phyloP scores from a whole-genome alignment of 352 stramenopile genomes.

The Phytopythium helicoides region DNA sequence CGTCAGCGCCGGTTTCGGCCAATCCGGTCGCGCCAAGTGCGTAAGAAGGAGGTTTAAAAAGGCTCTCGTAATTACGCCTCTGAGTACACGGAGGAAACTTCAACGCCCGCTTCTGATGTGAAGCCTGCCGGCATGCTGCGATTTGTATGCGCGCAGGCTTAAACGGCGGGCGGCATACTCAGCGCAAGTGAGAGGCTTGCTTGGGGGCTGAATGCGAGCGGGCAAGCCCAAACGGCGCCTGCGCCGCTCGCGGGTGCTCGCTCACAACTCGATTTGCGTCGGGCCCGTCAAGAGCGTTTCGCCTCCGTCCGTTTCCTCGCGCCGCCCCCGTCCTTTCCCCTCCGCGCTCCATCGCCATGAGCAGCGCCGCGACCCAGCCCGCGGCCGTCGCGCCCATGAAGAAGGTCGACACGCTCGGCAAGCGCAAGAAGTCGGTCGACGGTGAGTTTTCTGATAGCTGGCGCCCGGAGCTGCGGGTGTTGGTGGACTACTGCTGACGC shows the following conservation, averaged over 20 bases:
- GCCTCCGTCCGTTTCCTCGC: not conserved
- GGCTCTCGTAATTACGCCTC: slow-evolving; percentile 1
- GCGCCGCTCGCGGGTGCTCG: not conserved
- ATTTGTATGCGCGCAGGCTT: not conserved
- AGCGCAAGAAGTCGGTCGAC: slow-evolving; percentile 88
- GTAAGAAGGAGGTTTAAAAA: slow-evolving; percentile 28
- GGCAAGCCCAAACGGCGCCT: slow-evolving; percentile 7
- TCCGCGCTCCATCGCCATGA: not conserved
- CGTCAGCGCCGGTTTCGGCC: slow-evolving; percentile 20
- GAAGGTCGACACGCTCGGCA: slow-evolving; percentile 82
- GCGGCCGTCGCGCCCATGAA: slow-evolving; percentile 47
- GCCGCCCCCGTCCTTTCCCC: not conserved
- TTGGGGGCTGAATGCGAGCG: slow-evolving; percentile 1
- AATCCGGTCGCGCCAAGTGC: slow-evolving; percentile 23
- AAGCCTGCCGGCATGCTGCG: not conserved
- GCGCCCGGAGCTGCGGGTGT: not conserved
- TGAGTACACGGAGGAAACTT: slow-evolving; percentile 12
- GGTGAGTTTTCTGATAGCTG: slow-evolving; percentile 26
- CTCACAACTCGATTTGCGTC: slow-evolving; percentile 40
- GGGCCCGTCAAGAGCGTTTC: slow-evolving; percentile 22
- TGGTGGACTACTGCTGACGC: slow-evolving; percentile 3
- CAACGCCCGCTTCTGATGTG: slow-evolving; percentile 9
- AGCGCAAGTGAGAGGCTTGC: slow-evolving; percentile 3
- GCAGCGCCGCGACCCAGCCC: slow-evolving; percentile 12
- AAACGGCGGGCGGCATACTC: slow-evolving; percentile 1